Base-by-base conservation (phyloP, 1,139 yeast genomes). In the Pichia sp. region DNA sequence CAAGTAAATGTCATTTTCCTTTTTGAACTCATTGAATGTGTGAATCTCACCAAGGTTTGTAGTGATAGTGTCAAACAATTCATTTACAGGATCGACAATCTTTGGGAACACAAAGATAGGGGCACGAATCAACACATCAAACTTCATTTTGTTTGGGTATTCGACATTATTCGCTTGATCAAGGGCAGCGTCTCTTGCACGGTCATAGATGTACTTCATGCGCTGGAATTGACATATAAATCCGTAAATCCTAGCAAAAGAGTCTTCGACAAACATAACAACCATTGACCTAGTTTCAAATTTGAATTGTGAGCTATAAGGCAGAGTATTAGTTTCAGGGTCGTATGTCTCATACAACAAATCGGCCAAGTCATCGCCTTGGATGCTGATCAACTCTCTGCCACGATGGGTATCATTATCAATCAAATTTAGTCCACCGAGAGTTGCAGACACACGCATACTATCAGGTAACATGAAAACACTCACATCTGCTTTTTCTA, bases 151-250 rank as follows among this genome's bases (percentile, higher is more conserved):
- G 50, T 74, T 79, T 0, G 87, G 82, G 59, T 76, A 77, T 54
- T 85, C 85, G 52, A 85, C 80, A 63, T 79, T 87, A 54, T 73
- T 78, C 2, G 92, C 90, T 65, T 83, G 85, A 55, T 81, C 75
- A 66, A 83, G 75, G 0, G 98, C 97, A 11, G 92, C 89, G 63
- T 87, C 90, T 58, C 99, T 79, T 0, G 98, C 96, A 16, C 81
- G 75, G 64, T 93, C 99, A 68, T 87, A 93, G 15, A 92, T 76
- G 1, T 83, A 82, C 69, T 93, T 93, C 97, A 93, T 90, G 62
- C 80, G 80, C 57, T 84, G 86, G 66, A 95, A 88, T 63, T 87
- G 87, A 61, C 81, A 81, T 63, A 90, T 72, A 64, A 84, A 92
- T 36, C 79, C 76, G 45, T 87, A 67, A 10, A 93, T 79, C 60